Percentiles rank a stretch among this genome's conserved stretches.
Evolutionary conservation across 768 basidiomycete genomes (phyloP).

Genomic region (Russula sp.): DNA sequence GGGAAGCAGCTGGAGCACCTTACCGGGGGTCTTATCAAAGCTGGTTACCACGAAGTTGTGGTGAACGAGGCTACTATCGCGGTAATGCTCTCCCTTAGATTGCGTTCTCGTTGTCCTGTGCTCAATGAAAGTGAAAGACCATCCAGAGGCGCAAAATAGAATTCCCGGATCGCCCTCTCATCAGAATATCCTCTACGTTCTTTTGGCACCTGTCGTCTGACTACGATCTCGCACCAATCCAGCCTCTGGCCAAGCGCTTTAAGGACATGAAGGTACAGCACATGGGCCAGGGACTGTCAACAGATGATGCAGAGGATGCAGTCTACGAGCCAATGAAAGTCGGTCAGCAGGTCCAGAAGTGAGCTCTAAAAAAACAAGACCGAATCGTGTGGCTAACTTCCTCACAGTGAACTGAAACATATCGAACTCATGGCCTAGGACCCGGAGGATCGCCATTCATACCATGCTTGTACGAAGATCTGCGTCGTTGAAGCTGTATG

Average conservation of each 20-base stretch:
- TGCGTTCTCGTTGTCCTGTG: not conserved
- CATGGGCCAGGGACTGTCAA: slow-evolving; percentile 30
- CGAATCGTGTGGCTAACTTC: not conserved
- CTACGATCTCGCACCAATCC: slow-evolving; percentile 63
- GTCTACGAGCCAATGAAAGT: slow-evolving; percentile 74
- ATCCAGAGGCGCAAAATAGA: slow-evolving; percentile 52
- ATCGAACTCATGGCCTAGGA: slow-evolving; percentile 70
- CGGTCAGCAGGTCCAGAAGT: slow-evolving; percentile 84
- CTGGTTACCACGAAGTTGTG: slow-evolving; percentile 92
- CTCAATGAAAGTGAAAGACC: slow-evolving; percentile 34
- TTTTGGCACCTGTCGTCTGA: slow-evolving; percentile 94
- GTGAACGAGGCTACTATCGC: slow-evolving; percentile 74
- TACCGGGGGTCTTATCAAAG: slow-evolving; percentile 77
- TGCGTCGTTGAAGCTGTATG: not conserved
- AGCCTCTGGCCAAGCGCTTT: slow-evolving; percentile 43
- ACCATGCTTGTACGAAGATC: not conserved
- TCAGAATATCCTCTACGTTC: slow-evolving; percentile 94
- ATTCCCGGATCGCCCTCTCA: slow-evolving; percentile 71
- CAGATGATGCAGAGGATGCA: slow-evolving; percentile 35
- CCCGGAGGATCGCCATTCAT: not conserved
- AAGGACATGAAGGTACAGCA: slow-evolving; percentile 36
- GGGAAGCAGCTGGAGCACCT: slow-evolving; percentile 93
- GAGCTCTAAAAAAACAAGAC: slow-evolving; percentile 24
- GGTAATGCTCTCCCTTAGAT: slow-evolving; percentile 31
- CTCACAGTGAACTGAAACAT: slow-evolving; percentile 63